These are phyloP conservation scores for Aschersonia sp. DNA, from an alignment of 2,329 filamentous ascomycete species.

Conservation along the genomic window DNA sequence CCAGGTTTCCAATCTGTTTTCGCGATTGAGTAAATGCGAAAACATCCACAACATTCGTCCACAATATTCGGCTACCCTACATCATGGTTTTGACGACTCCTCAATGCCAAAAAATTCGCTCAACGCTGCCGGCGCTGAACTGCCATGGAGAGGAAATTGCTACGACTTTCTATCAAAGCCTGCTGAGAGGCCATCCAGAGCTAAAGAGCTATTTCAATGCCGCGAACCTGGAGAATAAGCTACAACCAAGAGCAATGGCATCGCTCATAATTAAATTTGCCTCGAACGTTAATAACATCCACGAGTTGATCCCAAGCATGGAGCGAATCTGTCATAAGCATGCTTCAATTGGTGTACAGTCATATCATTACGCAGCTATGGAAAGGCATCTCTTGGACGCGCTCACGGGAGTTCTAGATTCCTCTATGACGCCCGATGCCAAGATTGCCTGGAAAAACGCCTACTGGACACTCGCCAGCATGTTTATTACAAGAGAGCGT, in stretches of 20 bases:
- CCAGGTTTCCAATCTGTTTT: no score
- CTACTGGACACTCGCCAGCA: constrained; percentile 58
- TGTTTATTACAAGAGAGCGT: constrained; percentile 53
- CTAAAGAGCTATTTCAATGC: constrained; percentile 57
- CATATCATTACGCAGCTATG: constrained; percentile 57
- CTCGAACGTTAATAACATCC: constrained; percentile 50
- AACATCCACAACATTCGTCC: no score
- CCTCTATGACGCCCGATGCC: constrained; percentile 46
- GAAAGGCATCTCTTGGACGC: constrained; percentile 53
- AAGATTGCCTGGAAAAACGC: constrained; percentile 55
- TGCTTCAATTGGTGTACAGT: constrained; percentile 50
- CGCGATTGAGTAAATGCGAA: no score
- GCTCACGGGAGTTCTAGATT: constrained; percentile 52
- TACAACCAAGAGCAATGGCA: constrained; percentile 19
- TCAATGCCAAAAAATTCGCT: constrained; percentile 51
- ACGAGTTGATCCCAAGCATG: constrained; percentile 36
- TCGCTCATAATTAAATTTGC: constrained; percentile 52
- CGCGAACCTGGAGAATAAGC: constrained; percentile 20
- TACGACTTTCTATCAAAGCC: constrained; percentile 55
- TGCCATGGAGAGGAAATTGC: constrained; percentile 56
- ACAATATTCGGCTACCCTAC: constrained; percentile 1
- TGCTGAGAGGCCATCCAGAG: constrained; percentile 49
- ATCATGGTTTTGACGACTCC: constrained; percentile 28
- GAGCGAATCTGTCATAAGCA: constrained; percentile 57
- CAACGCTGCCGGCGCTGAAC: constrained; percentile 54